Conservation (phyloP, 208 protist genomes). For the Porcisia hertigi region DNA sequence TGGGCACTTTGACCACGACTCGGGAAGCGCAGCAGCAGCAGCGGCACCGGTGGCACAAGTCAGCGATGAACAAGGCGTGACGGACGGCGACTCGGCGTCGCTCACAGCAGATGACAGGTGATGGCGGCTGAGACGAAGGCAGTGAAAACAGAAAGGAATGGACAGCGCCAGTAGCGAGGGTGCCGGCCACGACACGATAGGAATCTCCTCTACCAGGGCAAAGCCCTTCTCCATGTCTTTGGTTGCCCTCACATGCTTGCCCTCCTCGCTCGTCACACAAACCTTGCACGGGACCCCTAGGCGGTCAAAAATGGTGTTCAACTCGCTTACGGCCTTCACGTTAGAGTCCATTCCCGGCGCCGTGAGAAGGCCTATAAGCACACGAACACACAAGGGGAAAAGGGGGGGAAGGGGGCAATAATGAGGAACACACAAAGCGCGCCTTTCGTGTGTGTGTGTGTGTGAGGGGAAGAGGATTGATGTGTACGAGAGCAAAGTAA, state of each 20-base stretch:
- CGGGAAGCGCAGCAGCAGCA: background rate
- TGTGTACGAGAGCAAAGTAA: too few species aligned
- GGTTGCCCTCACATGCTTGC: slow-evolving; percentile 73
- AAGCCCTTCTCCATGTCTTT: slow-evolving; percentile 33
- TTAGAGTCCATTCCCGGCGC: slow-evolving; percentile 49
- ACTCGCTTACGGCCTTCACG: slow-evolving; percentile 44
- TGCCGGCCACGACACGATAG: slow-evolving; percentile 75
- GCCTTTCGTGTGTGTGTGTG: too few species aligned
- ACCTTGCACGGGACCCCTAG: slow-evolving; percentile 65
- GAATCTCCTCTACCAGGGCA: slow-evolving; percentile 72
- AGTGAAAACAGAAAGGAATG: slow-evolving; percentile 69
- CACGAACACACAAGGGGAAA: slow-evolving; percentile 12
- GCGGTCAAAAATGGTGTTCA: slow-evolving; percentile 59
- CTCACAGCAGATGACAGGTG: background rate
- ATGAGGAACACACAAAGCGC: background rate
- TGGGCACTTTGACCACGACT: slow-evolving; percentile 38
- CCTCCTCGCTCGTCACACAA: slow-evolving; percentile 35
- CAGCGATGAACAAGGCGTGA: background rate
- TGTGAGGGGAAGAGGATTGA: too few species aligned
- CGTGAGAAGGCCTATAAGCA: background rate
- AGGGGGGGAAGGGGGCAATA: slow-evolving; percentile 11
- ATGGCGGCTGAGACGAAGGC: slow-evolving; percentile 45
- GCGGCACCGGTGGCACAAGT: background rate
- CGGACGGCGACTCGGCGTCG: background rate
- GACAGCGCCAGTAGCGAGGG: slow-evolving; percentile 33